Base-by-base conservation (phyloP, 352 stramenopile genomes). In the Phytophthora crassamura region DNA sequence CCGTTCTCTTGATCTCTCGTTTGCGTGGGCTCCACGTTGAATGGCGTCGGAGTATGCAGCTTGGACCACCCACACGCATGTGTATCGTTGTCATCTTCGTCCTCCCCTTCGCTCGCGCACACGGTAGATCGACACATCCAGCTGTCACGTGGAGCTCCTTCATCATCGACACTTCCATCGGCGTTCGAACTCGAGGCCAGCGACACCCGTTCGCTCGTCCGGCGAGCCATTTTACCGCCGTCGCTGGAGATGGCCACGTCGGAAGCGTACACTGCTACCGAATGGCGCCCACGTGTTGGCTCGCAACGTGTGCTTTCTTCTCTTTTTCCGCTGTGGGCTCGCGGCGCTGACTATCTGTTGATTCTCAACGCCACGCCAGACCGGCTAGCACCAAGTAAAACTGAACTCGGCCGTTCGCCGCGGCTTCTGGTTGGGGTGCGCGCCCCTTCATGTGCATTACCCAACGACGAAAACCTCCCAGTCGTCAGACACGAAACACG, bases 81-180 rank as follows among this genome's bases (percentile, higher is more conserved):
- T 46, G 25, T 7, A 22, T 71, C 46, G 14, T 69, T 69, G 28
- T 60, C 42, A 41, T 66, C 57, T 25, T 82, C 67, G 12, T 74
- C 54, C 4, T 78, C 70, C 2, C 60, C 65, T 18, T 64, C 62
- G 30, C 75, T 70, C 18, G 66, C 68, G 7, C 68, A 83, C 16
- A 92, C n/a, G 0, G 81, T 92, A 4, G 81, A 90, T 28, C 77
- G 77, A 42, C 63, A 87, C 2, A 78, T 51, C 81, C 81, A 90
- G 45, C 77, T 74, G 15, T 91, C 81, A 12, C 67, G 64, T 16
- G n/a, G 15, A 40, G 35, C 20, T 16, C 39, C 40, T 7, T 59
- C 65, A 8, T 62, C 45, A 6, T 57, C 18, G 40, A 58, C 54
- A 34, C 36, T 48, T n/a, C 41, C 50, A 52, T 52, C 60, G 15